These are phyloP conservation scores for Coniochaeta ligniaria DNA, from an alignment of 2,329 filamentous ascomycete genomes.

Conservation along the genomic window DNA sequence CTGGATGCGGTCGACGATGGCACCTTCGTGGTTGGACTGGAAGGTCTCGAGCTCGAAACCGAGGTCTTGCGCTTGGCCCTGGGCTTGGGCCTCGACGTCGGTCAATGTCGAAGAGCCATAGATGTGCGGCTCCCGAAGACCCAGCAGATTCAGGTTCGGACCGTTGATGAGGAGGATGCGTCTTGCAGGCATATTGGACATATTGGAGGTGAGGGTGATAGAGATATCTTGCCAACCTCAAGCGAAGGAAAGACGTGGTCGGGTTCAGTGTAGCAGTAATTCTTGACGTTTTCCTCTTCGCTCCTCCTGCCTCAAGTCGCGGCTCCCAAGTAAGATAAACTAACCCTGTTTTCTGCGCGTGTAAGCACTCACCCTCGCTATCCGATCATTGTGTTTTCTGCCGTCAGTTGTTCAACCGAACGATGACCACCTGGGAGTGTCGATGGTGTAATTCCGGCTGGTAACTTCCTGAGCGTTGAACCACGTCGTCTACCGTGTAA, in stretches of 20 bases:
- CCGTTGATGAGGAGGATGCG: conserved; percentile 69
- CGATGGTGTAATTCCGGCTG: neutral
- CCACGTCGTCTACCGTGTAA: conserved; percentile 5
- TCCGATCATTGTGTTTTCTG: neutral
- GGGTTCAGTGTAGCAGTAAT: neutral
- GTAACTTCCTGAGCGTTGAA: neutral
- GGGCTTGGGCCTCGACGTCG: conserved; percentile 47
- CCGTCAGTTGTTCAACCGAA: too few species aligned
- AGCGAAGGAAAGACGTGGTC: neutral
- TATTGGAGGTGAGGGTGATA: neutral
- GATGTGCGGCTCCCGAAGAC: conserved; percentile 64
- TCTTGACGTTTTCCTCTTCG: neutral
- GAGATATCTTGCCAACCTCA: neutral
- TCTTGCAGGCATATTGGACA: conserved; percentile 17
- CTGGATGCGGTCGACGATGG: conserved; percentile 67
- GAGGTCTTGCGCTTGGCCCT: conserved; percentile 39
- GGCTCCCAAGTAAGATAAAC: neutral
- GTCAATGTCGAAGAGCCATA: conserved; percentile 64
- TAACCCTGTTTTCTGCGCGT: neutral
- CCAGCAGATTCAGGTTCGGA: conserved; percentile 77
- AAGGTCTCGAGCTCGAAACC: conserved; percentile 47
- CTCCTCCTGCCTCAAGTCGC: neutral
- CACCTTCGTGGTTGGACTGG: conserved; percentile 75
- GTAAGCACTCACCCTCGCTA: neutral
- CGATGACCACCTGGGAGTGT: too few species aligned